A percentile compares a stretch with the other conserved stretches of the same genome.
phyloP scores from a whole-genome alignment of 1,284 basidiomycete species.

The Naganishia sp. region DNA sequence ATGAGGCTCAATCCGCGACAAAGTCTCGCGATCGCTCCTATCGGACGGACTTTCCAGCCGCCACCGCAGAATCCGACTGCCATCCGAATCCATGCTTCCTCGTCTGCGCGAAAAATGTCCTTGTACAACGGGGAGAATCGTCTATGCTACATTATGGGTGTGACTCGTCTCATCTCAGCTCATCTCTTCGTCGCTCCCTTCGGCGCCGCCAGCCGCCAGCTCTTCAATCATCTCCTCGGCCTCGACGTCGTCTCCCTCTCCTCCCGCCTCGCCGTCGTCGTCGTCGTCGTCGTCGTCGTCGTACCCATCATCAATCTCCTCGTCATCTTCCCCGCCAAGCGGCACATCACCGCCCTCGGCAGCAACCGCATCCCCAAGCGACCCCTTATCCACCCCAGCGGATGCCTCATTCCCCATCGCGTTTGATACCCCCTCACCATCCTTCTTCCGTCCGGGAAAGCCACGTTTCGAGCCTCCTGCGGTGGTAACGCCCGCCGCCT shows the following conservation, averaged over 20 bases:
- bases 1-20: too few relatives aligned
- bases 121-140: too few relatives aligned
- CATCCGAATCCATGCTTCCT: too few relatives aligned
- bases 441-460: slow-evolving; percentile 8
- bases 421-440: not conserved
- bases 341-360: slow-evolving; percentile 22
- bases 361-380: not conserved
- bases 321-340: slow-evolving; percentile 19
- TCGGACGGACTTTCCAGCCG: too few relatives aligned
- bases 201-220: not conserved
- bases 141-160: not conserved
- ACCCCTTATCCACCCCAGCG: not conserved
- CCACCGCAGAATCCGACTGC: too few relatives aligned
- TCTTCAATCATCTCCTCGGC: slow-evolving; percentile 6
- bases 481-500: not conserved
- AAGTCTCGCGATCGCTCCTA: too few relatives aligned
- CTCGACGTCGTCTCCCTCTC: not conserved
- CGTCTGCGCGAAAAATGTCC: too few relatives aligned
- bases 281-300: slow-evolving; percentile 8
- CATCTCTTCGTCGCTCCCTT: not conserved
- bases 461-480: slow-evolving; percentile 8
- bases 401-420: not conserved
- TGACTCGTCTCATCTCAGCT: not conserved
- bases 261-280: slow-evolving; percentile 18
- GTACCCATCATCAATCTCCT: too few relatives aligned